Percentiles rank a stretch among this genome's conserved stretches.
Evolutionary conservation across 768 basidiomycete species (phyloP).

Genomic region (Leccinellum luteum): DNA sequence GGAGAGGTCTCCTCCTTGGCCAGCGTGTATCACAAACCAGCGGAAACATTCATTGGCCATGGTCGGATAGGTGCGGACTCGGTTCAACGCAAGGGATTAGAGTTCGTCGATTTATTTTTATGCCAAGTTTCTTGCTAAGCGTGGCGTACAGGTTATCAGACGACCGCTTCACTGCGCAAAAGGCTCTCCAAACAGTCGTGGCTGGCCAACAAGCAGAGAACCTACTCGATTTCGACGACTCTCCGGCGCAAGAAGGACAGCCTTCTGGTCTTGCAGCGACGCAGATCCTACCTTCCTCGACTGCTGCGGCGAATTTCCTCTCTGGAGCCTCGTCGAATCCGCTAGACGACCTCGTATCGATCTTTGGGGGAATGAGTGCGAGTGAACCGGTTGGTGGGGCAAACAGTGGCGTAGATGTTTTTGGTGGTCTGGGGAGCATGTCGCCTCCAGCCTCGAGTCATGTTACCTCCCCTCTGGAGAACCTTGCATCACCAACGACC

Average conservation of each 20-base stretch:
- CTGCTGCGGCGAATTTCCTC: slow-evolving; percentile 72
- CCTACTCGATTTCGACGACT: slow-evolving; percentile 89
- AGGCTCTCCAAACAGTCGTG: slow-evolving; percentile 88
- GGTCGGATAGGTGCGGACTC: slow-evolving; percentile 86
- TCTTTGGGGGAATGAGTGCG: slow-evolving; percentile 64
- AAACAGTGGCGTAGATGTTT: slow-evolving; percentile 7
- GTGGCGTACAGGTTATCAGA: slow-evolving; percentile 48
- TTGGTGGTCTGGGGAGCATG: slow-evolving; percentile 20
- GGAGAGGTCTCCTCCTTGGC: slow-evolving; percentile 87
- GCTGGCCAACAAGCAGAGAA: slow-evolving; percentile 94
- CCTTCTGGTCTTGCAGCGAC: slow-evolving; percentile 80
- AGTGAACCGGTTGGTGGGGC: slow-evolving; percentile 17
- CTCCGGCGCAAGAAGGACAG: slow-evolving; percentile 50
- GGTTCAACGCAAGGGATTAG: slow-evolving; percentile 59
- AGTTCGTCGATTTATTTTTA: slow-evolving; percentile 41
- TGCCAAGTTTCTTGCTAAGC: slow-evolving; percentile 2
- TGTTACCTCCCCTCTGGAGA: slow-evolving; percentile 21
- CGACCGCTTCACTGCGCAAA: slow-evolving; percentile 71
- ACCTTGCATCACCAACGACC: slow-evolving; percentile 16
- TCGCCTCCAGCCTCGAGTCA: slow-evolving; percentile 4
- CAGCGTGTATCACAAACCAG: slow-evolving; percentile 97
- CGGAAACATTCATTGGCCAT: slow-evolving; percentile 91
- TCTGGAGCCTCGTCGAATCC: slow-evolving; percentile 85
- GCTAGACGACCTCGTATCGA: slow-evolving; percentile 89
- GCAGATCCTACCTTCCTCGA: slow-evolving; percentile 63